Percentiles rank a stretch among this genome's conserved stretches.
Conservation (phyloP, 2,329 filamentous ascomycete genomes). For the Colletotrichum higginsianum region DNA sequence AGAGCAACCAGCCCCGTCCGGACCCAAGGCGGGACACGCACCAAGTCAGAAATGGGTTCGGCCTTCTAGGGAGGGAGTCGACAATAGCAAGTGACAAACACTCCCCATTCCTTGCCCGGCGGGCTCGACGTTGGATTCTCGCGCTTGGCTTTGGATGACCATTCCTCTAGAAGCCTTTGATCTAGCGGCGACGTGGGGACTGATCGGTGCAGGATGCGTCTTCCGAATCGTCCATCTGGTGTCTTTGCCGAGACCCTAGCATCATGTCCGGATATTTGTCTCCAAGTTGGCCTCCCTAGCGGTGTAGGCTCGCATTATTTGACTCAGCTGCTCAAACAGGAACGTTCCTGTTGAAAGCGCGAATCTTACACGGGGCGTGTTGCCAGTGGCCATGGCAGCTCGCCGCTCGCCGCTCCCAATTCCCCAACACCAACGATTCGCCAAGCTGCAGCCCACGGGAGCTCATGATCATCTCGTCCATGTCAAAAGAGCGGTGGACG, state of each 20-base stretch:
- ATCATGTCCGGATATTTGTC: slow-evolving; percentile 24
- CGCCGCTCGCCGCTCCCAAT: slow-evolving; percentile 2
- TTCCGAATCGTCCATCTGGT: slow-evolving; percentile 35
- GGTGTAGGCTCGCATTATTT: slow-evolving; percentile 33
- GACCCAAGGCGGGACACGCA: slow-evolving; percentile 3
- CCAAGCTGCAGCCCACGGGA: slow-evolving; percentile 35
- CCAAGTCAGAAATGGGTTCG: not conserved
- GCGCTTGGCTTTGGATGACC: not conserved
- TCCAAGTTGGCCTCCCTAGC: slow-evolving; percentile 36
- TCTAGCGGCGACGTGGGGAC: slow-evolving; percentile 24
- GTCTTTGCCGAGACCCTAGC: slow-evolving; percentile 38
- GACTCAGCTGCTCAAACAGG: slow-evolving; percentile 35
- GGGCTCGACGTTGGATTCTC: not conserved
- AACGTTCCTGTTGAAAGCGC: slow-evolving; percentile 40
- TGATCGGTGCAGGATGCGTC: slow-evolving; percentile 27
- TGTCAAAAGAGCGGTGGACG: slow-evolving; percentile 41
- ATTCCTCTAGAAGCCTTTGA: slow-evolving; percentile 14
- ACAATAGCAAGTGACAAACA: not conserved
- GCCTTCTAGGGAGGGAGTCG: not conserved
- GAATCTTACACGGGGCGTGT: slow-evolving; percentile 34
- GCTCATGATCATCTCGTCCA: slow-evolving; percentile 37
- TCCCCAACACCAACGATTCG: slow-evolving; percentile 26
- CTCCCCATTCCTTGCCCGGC: not conserved
- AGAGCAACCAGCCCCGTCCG: not conserved
- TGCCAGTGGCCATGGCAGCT: slow-evolving; percentile 25